These are phyloP conservation scores for Oligophagozyma castellii DNA, from an alignment of 1,139 yeast genomes.

Conservation along the genomic window DNA sequence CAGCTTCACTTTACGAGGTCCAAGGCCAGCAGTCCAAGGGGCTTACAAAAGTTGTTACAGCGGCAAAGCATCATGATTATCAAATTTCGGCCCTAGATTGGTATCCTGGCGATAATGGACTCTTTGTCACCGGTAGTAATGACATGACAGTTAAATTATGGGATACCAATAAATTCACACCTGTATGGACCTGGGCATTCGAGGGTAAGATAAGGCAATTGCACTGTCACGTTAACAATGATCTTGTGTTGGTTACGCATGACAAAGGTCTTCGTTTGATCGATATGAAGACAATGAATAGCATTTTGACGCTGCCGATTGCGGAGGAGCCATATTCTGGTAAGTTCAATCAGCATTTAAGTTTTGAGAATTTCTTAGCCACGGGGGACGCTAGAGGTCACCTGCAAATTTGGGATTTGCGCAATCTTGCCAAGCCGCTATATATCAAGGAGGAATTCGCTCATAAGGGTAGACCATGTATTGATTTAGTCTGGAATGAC, in stretches of 20 bases:
- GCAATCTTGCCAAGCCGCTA: slow-evolving; percentile 11
- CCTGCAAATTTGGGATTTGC: slow-evolving; percentile 28
- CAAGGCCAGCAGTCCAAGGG: slow-evolving; percentile 7
- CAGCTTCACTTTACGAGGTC: background rate
- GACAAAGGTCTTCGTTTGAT: slow-evolving; percentile 61
- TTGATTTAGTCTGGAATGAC: slow-evolving; percentile 16
- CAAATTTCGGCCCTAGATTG: slow-evolving; percentile 68
- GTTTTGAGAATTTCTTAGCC: slow-evolving; percentile 35
- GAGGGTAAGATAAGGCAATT: background rate
- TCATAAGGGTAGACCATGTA: slow-evolving; percentile 12
- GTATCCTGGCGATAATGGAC: slow-evolving; percentile 86
- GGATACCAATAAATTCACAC: slow-evolving; percentile 55
- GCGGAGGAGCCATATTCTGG: slow-evolving; percentile 53
- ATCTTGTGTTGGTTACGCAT: slow-evolving; percentile 55
- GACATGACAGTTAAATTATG: slow-evolving; percentile 69
- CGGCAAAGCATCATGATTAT: slow-evolving; percentile 35
- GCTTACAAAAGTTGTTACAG: background rate
- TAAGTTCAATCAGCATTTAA: slow-evolving; percentile 53
- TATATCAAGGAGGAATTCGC: slow-evolving; percentile 6
- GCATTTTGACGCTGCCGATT: slow-evolving; percentile 29
- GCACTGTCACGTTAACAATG: slow-evolving; percentile 34
- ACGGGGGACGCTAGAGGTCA: slow-evolving; percentile 65
- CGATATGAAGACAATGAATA: slow-evolving; percentile 38
- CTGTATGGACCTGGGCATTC: slow-evolving; percentile 34
- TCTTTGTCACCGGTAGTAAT: slow-evolving; percentile 72